Evolutionary conservation across 2,329 filamentous ascomycete species (phyloP), one percentile per base, ranked within the genome.

Genomic region (Ophiobolus disseminans): DNA sequence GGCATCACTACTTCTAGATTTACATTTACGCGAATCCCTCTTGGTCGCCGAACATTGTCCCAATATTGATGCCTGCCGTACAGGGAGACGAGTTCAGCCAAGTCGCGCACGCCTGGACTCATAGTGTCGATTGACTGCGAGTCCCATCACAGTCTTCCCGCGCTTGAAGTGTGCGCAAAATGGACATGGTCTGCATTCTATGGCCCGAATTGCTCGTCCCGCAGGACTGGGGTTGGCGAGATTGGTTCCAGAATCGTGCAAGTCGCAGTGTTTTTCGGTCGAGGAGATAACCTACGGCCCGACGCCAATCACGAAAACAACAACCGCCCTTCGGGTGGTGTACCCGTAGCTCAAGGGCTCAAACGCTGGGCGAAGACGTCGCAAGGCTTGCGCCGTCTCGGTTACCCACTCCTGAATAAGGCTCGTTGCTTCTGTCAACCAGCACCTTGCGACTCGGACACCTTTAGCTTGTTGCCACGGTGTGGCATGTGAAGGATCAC

Each of bases 151-250:
- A 20, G 19, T 21, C 21, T 16, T 13, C 23, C 23, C 16, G 13
- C 31, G 50, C 40, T n/a, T n/a, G n/a, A n/a, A n/a, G n/a, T n/a
- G 13, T 35, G 20, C 49, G 48, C 45, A 53, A 41, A 36, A n/a
- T 22, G 26, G 28, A 31, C 40, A 25, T 32, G 26, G 32, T 30
- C 35, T 32, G 41, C 39, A 25, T 38, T 37, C n/a, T 44, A 17
- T 36, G 19, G 34, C 36, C 40, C 28, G 31, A 36, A 37, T 31
- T 37, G 37, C 47, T 42, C 28, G 8, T 22, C 17, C 36, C 39
- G 43, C 42, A 40, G 35, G 51, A 59, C 60, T 46, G 38, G 60
- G 58, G 55, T 62, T 59, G 53, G 58, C 58, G 60, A 63, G 22
- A 22, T 44, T 43, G 45, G 53, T 55, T 50, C 58, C 56, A 57